Percentiles rank a stretch among this genome's conserved stretches.
phyloP scores from a whole-genome alignment of 192 early-diverging fungal genomes.

The Glomus cerebriforme region DNA sequence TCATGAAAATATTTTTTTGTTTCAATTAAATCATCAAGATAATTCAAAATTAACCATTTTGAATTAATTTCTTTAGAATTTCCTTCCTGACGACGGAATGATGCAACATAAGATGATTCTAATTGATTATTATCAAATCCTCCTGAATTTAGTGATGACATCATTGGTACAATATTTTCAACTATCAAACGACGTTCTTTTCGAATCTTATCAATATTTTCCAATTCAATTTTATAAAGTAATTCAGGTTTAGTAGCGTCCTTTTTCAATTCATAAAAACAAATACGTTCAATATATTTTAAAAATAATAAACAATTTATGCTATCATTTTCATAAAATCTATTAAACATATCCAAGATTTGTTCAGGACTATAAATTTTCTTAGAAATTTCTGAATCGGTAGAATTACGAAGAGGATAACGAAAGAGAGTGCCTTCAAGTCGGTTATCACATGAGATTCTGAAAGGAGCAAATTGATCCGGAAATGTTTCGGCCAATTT shows the following conservation, averaged over 20 bases:
- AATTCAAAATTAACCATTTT: constrained; percentile 36
- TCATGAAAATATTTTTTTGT: neutral
- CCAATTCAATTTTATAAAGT: constrained; percentile 35
- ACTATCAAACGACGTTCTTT: constrained; percentile 6
- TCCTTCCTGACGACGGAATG: neutral
- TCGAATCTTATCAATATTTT: constrained; percentile 32
- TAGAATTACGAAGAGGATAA: constrained; percentile 41
- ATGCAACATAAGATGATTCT: constrained; percentile 14
- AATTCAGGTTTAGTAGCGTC: neutral
- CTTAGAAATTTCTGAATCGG: constrained; percentile 33
- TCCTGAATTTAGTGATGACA: neutral
- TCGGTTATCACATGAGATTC: constrained; percentile 19
- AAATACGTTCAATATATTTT: constrained; percentile 38
- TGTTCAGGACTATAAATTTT: constrained; percentile 27
- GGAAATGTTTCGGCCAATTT: neutral
- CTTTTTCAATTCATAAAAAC: constrained; percentile 37
- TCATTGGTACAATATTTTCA: constrained; percentile 10
- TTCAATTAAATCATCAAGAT: constrained; percentile 31
- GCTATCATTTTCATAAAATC: constrained; percentile 32
- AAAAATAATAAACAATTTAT: constrained; percentile 40
- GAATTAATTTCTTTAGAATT: neutral
- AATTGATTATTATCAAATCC: neutral
- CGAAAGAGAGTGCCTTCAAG: constrained; percentile 44
- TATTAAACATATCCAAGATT: constrained; percentile 35
- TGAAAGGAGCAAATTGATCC: constrained; percentile 37